Conservation (phyloP, 495 filamentous ascomycete species). For the Chaetomium fimeti region DNA sequence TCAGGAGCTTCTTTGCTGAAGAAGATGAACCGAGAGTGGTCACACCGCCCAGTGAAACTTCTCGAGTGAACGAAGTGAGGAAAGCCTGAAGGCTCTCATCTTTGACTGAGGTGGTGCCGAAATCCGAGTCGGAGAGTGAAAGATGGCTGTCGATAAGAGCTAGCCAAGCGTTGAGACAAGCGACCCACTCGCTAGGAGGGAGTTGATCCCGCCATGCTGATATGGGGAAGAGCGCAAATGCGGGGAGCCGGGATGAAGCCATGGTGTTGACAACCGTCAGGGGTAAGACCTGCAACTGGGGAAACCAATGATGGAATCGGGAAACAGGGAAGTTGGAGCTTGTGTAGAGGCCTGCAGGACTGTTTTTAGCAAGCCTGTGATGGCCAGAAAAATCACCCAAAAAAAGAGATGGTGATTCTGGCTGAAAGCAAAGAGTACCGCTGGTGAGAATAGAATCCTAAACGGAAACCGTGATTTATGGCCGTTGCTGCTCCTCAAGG, state of each 20-base stretch:
- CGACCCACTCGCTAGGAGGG: constrained; percentile 69
- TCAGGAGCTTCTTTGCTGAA: constrained; percentile 56
- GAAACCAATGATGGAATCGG: background rate
- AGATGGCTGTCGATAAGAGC: constrained; percentile 62
- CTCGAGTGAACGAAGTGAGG: constrained; percentile 59
- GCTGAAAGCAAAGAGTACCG: background rate
- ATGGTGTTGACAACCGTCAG: constrained; percentile 15
- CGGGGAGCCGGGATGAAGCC: constrained; percentile 50
- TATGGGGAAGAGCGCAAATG: constrained; percentile 72
- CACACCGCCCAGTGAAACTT: constrained; percentile 45
- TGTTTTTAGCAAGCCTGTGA: background rate
- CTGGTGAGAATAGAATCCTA: background rate
- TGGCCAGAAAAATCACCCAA: background rate
- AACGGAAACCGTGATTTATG: background rate
- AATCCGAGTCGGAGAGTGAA: constrained; percentile 53
- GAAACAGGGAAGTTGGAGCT: background rate
- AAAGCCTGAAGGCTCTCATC: constrained; percentile 60
- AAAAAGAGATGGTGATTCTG: background rate
- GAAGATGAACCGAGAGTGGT: constrained; percentile 43
- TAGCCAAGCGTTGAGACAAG: constrained; percentile 76
- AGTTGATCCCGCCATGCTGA: constrained; percentile 64
- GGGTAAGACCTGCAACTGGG: background rate
- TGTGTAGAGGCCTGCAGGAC: background rate
- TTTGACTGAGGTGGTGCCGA: constrained; percentile 47
- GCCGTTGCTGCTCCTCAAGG: background rate